Base-by-base conservation (phyloP, 441 rosid species). In the Croton laevigatus region DNA sequence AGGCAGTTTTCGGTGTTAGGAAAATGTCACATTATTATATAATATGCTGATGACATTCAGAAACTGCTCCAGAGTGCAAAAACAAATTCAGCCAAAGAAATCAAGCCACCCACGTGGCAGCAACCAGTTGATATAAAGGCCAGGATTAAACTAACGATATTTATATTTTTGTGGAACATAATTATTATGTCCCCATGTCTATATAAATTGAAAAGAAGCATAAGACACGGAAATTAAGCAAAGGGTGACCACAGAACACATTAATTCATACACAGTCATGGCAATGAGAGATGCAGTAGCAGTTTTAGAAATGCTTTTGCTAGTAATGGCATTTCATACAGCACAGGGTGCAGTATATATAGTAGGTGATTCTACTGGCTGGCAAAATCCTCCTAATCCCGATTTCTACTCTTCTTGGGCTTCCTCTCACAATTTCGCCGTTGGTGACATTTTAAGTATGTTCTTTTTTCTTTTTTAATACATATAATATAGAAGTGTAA, bases 391-490 rank as follows among this genome's bases (percentile, higher is more conserved):
- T 60, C 14, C 68, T 1, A 69, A 51, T 36, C 0, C 42, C 59
- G 48, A 42, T 68, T 66, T 70, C 65, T 86, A 81, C 59, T 1
- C 81, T 3, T 27, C 0, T 52, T 86, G 90, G 90, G 82, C 81
- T n/a, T 20, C 78, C 14, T 0, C 32, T n/a, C 40, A n/a, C 6
- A 69, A 40, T 46, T 84, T 84, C 62, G 0, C 38, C 3, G 60
- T 72, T 1, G 76, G 76, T 0, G 88, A 86, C 61, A 57, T 59
- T 46, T 71, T 86, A 8, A 66, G 88, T 86, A 65, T 64, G 62
- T 23, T 59, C 9, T 9, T n/a, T 27, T 40, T 10, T 42, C n/a
- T n/a, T n/a, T n/a, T n/a, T n/a, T n/a, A 8, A 27, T 27, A 27
- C n/a, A 1, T 27, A 27, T 27, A 27, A 27, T 27, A 27, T 27